A percentile compares a stretch with the other conserved stretches of the same genome.
Evolutionary conservation across 1,139 yeast genomes (phyloP).

Genomic region (Protomyces gravidus): DNA sequence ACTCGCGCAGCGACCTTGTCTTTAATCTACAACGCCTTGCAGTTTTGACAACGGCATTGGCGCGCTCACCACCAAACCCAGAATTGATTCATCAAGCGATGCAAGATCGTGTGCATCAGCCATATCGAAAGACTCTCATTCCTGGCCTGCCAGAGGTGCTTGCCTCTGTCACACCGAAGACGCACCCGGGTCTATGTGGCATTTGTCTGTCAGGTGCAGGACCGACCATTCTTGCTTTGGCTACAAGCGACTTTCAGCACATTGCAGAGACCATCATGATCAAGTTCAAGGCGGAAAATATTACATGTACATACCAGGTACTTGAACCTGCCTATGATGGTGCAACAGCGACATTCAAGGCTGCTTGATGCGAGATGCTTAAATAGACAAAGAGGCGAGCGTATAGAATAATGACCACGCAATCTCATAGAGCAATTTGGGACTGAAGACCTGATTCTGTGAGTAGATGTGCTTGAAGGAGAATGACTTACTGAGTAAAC

Average conservation of each 20-base stretch:
- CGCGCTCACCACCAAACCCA: slow-evolving; percentile 75
- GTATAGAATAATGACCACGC: slow-evolving; percentile 54
- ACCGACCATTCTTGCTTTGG: slow-evolving; percentile 90
- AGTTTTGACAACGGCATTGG: slow-evolving; percentile 74
- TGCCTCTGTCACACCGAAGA: slow-evolving; percentile 71
- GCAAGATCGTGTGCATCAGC: slow-evolving; percentile 96
- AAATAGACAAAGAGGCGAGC: not conserved
- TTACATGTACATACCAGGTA: slow-evolving; percentile 74
- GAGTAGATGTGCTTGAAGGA: not conserved
- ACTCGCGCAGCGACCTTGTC: slow-evolving; percentile 75
- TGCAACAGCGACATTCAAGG: slow-evolving; percentile 44
- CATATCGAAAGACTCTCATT: slow-evolving; percentile 68
- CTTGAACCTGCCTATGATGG: slow-evolving; percentile 86
- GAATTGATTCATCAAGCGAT: slow-evolving; percentile 83
- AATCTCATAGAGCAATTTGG: slow-evolving; percentile 73
- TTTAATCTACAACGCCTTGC: slow-evolving; percentile 80
- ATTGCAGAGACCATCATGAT: slow-evolving; percentile 72
- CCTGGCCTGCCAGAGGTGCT: slow-evolving; percentile 86
- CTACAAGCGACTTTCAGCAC: slow-evolving; percentile 78
- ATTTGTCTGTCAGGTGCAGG: slow-evolving; percentile 97
- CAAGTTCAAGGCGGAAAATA: slow-evolving; percentile 62
- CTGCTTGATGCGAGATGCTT: not conserved
- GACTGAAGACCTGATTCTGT: slow-evolving; percentile 59
- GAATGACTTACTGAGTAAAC: slow-evolving; percentile 68
- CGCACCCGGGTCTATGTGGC: slow-evolving; percentile 82